Evolutionary conservation across 2,329 filamentous ascomycete species (phyloP), one percentile per base, ranked within the genome.

Genomic region (Leptographium wingfieldii): DNA sequence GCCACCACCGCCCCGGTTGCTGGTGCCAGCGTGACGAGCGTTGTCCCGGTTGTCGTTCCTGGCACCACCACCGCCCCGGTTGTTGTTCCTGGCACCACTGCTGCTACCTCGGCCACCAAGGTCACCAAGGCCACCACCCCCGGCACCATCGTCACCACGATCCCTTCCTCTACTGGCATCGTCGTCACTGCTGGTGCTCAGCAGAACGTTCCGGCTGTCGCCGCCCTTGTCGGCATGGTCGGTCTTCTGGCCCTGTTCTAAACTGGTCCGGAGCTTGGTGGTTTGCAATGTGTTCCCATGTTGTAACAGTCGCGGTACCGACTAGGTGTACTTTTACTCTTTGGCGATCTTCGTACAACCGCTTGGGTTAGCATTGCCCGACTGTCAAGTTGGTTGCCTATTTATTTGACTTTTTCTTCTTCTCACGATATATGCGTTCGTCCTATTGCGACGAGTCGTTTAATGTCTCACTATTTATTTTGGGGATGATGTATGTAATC

Each of bases 181-280:
- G 63, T 70, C n/a, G 67, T 69, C 9, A 67, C 66, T 59, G 68
- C 65, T 58, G 67, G 66, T 61, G 69, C 70, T 38, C 64, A 68
- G 62, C 65, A 67, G 38, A 70, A 72, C 63, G 68, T 69, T 9
- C 61, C 64, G 51, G 70, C 72, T 6, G 70, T 69, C 29, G 75
- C 73, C 55, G 64, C 74, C 7, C 60, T 75, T 56, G 74, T 71
- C 29, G 74, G 73, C 56, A 29, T 76, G 25, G 53, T 72, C 19
- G 74, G 73, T 51, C 71, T 69, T 16, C 57, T 75, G 31, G 73
- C 69, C 52, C 67, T 76, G 27, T 61, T 75, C 46, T 58, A 57
- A 38, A 2, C 33, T 35, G 6, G 33, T 10, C 33, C 5, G 5
- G 43, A 46, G 43, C 6, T 3, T 19, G 7, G 6, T 46, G 43